Evolutionary conservation across 2,329 filamentous ascomycete genomes (phyloP), one percentile per base, ranked within the genome.

Genomic region (Septoria linicola): DNA sequence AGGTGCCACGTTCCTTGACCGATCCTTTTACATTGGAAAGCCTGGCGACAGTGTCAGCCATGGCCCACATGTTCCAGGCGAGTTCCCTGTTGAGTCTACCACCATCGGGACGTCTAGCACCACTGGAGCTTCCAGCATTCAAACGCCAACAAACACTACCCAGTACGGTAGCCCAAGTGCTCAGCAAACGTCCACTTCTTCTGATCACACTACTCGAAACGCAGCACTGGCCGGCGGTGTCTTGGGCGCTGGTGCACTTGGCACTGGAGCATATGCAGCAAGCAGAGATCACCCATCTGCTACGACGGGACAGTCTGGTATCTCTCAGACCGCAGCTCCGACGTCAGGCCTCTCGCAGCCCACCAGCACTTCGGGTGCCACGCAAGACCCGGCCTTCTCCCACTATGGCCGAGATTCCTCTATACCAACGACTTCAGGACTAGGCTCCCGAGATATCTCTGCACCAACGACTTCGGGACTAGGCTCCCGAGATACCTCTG

Each of bases 31-130:
- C n/a, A 41, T 63, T 7, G 53, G 51, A 10, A 52, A 51, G 20
- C 39, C 42, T 34, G 39, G 49, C 41, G 30, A 45, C 16, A 16
- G 25, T 3, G 17, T 36, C 13, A 16, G 40, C 19, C 37, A 51
- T 20, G 16, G 36, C 8, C 70, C 72, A 5, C 62, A 67, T 30
- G 59, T 69, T 5, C 63, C 65, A 25, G 66, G 64, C 35, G 65
- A 65, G 43, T 67, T 63, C 35, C 65, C 65, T 3, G 53, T 40
- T 3, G 39, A 53, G 53, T 50, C 50, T 34, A 39, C 41, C 2
- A 36, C 31, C 5, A 23, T 37, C 8, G 49, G 23, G 17, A 20
- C 41, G 21, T 25, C 36, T 11, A 41, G 32, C 21, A 27, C 30
- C 10, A 8, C 39, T 6, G 23, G 21, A 17, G 43, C 25, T 10